Evolutionary conservation across 371 early-diverging fungal genomes (phyloP), one percentile per base, ranked within the genome.

Genomic region (Thermomucor indicae-seudaticae): DNA sequence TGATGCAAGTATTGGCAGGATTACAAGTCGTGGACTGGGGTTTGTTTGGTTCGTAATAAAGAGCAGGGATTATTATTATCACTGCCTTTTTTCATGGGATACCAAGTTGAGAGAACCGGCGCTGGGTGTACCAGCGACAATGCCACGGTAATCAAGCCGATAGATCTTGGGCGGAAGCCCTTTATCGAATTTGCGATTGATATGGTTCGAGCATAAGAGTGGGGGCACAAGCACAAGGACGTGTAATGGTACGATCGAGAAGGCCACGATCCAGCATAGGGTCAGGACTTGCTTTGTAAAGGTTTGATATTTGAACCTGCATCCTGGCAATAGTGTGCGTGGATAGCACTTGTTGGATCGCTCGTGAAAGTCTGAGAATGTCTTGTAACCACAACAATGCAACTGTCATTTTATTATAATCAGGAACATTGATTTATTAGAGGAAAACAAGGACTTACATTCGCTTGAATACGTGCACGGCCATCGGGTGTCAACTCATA

Each of bases 331-430:
- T 0, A 79, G 55, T 1, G 80, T 79, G 4, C 83, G 69, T 11
- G 83, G 83, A 53, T 75, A 82, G 30, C 83, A 82, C 29, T 75
- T 67, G 49, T 78, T 65, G 32, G 80, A 80, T 37, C 70, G 55
- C 27, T 80, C 78, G 20, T 80, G 79, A 25, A 69, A 79, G 45
- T 82, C 83, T 0, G 68, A 55, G 24, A 73, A 63, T 2, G 65
- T 60, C 31, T 79, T 72, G 60, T 74, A 80, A 2, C 83, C 83
- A 45, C 83, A 82, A 43, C 83, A 82, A 31, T 77, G 78, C 11
- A 82, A 54, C 76, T 79, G 31, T 12, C 23, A 31, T 8, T 38
- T 6, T 40, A 29, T 20, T n/a, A n/a, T n/a, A 22, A 31, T 46
- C 10, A 28, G 14, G n/a, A n/a, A 41, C 11, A 43, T 32, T 19